Percentiles rank a stretch among this genome's conserved stretches.
Conservation (phyloP, 106 monocot species). For the Amphibolis antarctica region DNA sequence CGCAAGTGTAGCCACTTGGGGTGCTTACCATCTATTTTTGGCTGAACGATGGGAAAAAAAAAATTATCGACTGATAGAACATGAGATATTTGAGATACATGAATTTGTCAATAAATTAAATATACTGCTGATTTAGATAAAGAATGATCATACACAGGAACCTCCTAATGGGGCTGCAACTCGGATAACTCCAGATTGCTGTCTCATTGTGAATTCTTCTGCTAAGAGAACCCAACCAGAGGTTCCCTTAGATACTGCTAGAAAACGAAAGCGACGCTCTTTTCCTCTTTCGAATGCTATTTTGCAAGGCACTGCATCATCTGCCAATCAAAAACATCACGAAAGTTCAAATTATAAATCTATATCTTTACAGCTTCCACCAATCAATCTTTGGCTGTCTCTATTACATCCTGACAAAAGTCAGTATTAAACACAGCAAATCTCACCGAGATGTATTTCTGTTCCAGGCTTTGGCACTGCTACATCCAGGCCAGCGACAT, state of each 20-base stretch:
- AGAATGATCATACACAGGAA: constrained; percentile 48
- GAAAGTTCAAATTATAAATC: constrained; percentile 5
- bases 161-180: constrained; percentile 86
- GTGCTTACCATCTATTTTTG: constrained; percentile 72
- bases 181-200: constrained; percentile 57
- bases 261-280: constrained; percentile 71
- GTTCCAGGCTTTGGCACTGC: constrained; percentile 68
- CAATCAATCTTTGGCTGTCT: background rate
- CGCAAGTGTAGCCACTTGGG: constrained; percentile 86
- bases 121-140: background rate
- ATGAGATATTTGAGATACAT: background rate
- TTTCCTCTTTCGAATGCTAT: constrained; percentile 98
- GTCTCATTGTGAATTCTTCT: constrained; percentile 61
- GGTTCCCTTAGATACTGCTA: constrained; percentile 61
- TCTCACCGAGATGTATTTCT: constrained; percentile 69
- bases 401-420: background rate
- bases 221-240: constrained; percentile 85
- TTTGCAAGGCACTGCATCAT: constrained; percentile 66
- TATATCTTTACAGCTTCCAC: background rate
- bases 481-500: constrained; percentile 37
- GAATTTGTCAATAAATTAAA: background rate
- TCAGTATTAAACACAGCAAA: background rate
- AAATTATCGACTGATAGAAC: background rate
- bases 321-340: constrained; percentile 26
- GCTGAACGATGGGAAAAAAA: constrained; percentile 31